These are phyloP conservation scores for Groenewaldozyma tartarivorans DNA, from an alignment of 805 yeast genomes.

Conservation along the genomic window DNA sequence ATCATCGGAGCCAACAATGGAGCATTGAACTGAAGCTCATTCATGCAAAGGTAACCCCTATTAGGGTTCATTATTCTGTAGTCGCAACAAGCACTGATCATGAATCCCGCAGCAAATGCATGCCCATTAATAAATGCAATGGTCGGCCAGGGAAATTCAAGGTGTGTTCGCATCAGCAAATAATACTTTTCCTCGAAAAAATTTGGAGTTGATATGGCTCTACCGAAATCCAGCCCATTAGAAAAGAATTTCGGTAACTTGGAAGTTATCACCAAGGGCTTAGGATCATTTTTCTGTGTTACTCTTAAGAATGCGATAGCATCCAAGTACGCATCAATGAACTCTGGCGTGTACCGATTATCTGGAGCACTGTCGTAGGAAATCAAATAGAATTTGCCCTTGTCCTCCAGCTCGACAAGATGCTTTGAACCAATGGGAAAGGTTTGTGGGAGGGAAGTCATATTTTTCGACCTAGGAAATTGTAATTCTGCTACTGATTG, in stretches of 20 bases:
- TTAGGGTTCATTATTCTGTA: slow-evolving; percentile 31
- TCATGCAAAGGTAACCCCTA: slow-evolving; percentile 31
- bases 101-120: slow-evolving; percentile 34
- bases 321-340: slow-evolving; percentile 25
- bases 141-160: slow-evolving; percentile 33
- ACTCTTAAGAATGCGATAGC: slow-evolving; percentile 24
- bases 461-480: neutral
- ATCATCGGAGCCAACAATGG: slow-evolving; percentile 29
- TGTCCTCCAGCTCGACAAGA: slow-evolving; percentile 38
- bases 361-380: slow-evolving; percentile 28
- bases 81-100: slow-evolving; percentile 30
- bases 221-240: slow-evolving; percentile 31
- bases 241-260: slow-evolving; percentile 29
- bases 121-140: slow-evolving; percentile 32
- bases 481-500: no score
- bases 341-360: slow-evolving; percentile 27
- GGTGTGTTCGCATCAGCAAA: slow-evolving; percentile 24
- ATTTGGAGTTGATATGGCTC: slow-evolving; percentile 25
- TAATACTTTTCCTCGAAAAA: slow-evolving; percentile 27
- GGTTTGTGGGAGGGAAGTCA: neutral
- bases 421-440: slow-evolving; percentile 12
- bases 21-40: slow-evolving; percentile 32
- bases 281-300: slow-evolving; percentile 15
- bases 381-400: slow-evolving; percentile 23
- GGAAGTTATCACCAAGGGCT: slow-evolving; percentile 30